phyloP scores from a whole-genome alignment of 1,284 basidiomycete genomes.

The Kwoniella shivajii region DNA sequence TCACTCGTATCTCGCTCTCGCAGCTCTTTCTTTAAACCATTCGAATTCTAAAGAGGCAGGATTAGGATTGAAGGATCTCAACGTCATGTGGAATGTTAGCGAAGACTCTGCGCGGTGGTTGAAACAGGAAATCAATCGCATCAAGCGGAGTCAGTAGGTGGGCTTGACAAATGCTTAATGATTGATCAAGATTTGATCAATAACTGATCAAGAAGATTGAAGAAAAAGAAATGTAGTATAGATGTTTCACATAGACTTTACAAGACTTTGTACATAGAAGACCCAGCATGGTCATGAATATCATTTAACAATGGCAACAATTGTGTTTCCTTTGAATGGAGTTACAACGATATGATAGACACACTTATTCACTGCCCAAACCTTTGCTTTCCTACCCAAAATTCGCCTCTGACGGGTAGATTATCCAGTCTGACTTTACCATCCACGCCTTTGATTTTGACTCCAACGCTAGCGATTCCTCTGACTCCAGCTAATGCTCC shows the following conservation, averaged over 20 bases:
- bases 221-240: not conserved
- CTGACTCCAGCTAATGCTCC: slow-evolving; percentile 52
- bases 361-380: not conserved
- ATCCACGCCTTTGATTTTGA: slow-evolving; percentile 35
- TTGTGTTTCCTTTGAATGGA: not conserved
- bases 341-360: not conserved
- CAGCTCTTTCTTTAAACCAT: slow-evolving; percentile 71
- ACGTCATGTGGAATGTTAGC: slow-evolving; percentile 71
- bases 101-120: slow-evolving; percentile 68
- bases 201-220: not conserved
- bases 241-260: not conserved
- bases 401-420: slow-evolving; percentile 48
- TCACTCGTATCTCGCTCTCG: slow-evolving; percentile 85
- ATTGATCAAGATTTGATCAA: too few species aligned
- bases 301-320: not conserved
- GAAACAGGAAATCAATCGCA: slow-evolving; percentile 39
- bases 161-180: too few species aligned
- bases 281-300: not conserved
- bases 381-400: slow-evolving; percentile 43
- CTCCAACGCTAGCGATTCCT: slow-evolving; percentile 42
- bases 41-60: slow-evolving; percentile 18
- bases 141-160: too few species aligned
- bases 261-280: not conserved
- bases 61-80: slow-evolving; percentile 64
- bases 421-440: slow-evolving; percentile 32